Evolutionary conservation across 129 eudicot genomes (phyloP).

Genomic region (Saposhnikovia divaricata): DNA sequence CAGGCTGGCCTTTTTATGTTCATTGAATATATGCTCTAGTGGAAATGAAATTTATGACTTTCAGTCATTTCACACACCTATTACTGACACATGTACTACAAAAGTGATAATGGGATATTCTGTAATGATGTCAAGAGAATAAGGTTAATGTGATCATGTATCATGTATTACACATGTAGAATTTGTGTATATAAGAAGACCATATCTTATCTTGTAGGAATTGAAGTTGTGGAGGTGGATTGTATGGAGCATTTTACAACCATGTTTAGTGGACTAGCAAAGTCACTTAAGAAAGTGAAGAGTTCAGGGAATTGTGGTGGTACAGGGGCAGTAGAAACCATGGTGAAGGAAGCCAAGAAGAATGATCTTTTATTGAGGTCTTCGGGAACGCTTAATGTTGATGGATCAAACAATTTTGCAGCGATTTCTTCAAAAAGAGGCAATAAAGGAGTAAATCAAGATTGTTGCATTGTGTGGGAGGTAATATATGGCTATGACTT

Average conservation of each 20-base stretch:
- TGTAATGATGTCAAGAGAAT: neutral
- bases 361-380: constrained; percentile 66
- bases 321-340: constrained; percentile 60
- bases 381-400: constrained; percentile 53
- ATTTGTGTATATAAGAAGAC: constrained; percentile 1
- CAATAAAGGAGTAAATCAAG: constrained; percentile 84
- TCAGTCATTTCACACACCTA: constrained; percentile 21
- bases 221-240: constrained; percentile 6
- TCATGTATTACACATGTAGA: neutral
- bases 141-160: neutral
- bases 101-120: neutral
- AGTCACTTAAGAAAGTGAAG: constrained; percentile 37
- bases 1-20: constrained; percentile 4
- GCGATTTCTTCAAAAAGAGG: constrained; percentile 68
- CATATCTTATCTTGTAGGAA: constrained; percentile 13
- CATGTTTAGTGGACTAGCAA: constrained; percentile 74
- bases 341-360: constrained; percentile 75
- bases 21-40: constrained; percentile 11
- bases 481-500: constrained; percentile 24
- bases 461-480: constrained; percentile 96
- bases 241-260: constrained; percentile 65
- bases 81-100: constrained; percentile 1
- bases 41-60: constrained; percentile 13
- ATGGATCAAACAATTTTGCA: constrained; percentile 70
- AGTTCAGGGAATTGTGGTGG: constrained; percentile 38